Base-by-base conservation (phyloP, 495 filamentous ascomycete species). In the Podospora comata region DNA sequence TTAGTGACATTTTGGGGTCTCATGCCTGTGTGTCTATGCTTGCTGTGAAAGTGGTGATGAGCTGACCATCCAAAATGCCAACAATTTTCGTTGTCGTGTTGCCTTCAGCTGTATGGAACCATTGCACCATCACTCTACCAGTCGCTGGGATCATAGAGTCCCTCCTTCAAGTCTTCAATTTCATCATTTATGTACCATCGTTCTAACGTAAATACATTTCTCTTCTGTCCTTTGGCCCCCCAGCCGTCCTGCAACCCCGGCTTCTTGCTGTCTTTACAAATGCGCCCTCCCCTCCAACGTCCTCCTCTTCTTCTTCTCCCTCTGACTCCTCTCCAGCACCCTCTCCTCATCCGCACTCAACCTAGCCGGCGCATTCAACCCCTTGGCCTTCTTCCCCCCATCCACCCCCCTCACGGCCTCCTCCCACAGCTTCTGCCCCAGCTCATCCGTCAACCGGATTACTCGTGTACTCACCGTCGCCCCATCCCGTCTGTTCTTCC, bases 401-500 rank as follows among this genome's bases (percentile, higher is more conserved):
- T 71, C 64, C 1, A 69, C 71, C 39, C 58, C 68, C 7, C 28
- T 66, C 9, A 78, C 69, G 6, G 79, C 79, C 28, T 81, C 79
- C 69, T 76, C 76, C 69, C 86, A 87, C 54, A 88, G 69, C 65
- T 75, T 80, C 65, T 72, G 68, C 13, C 85, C 86, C 59, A 87
- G 70, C 63, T 68, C 76, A 65, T 93, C 91, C n/a, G 89, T 88
- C 71, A 96, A 84, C 61, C 77, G 77, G 30, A 99, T 73, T 1
- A 99, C 93, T n/a, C 95, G 82, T 0, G 86, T 92, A 62, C 87
- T 89, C 20, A 99, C 94, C 1, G 93, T 97, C 1, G 90, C 90
- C 16, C 93, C 93, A 77, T 99, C 95, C 28, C 95, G 85, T 16
- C 95, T 79, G 78, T 97, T 97, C 86, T 97, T 98, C 5, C 95